These are phyloP conservation scores for Tylopilus intermedius DNA, from an alignment of 768 basidiomycete genomes.

Conservation along the genomic window DNA sequence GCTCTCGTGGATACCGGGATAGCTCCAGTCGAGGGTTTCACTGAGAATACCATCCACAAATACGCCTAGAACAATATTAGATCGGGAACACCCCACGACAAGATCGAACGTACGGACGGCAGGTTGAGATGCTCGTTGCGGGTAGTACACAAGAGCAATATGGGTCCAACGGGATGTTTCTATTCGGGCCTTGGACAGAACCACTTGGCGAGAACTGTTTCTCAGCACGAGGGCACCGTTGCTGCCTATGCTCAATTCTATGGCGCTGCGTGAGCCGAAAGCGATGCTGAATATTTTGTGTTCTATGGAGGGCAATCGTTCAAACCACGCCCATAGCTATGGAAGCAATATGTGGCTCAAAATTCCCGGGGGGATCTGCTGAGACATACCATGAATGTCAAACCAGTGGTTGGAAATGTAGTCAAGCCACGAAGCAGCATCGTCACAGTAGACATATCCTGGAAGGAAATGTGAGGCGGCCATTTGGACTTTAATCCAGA, in stretches of 20 bases:
- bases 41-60: slow-evolving; percentile 69
- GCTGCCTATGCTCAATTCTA: slow-evolving; percentile 46
- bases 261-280: slow-evolving; percentile 26
- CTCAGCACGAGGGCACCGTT: slow-evolving; percentile 55
- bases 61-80: slow-evolving; percentile 42
- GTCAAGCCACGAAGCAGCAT: slow-evolving; percentile 45
- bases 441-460: slow-evolving; percentile 48
- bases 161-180: slow-evolving; percentile 68
- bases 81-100: neutral
- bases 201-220: slow-evolving; percentile 34
- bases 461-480: slow-evolving; percentile 74
- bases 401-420: slow-evolving; percentile 55
- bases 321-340: slow-evolving; percentile 49
- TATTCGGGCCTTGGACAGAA: slow-evolving; percentile 45
- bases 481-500: slow-evolving; percentile 69
- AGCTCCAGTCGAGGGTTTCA: slow-evolving; percentile 59
- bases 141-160: slow-evolving; percentile 60
- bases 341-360: neutral
- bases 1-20: slow-evolving; percentile 49
- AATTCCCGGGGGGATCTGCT: neutral
- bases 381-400: slow-evolving; percentile 63
- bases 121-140: slow-evolving; percentile 49
- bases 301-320: slow-evolving; percentile 34
- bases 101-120: slow-evolving; percentile 50
- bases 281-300: slow-evolving; percentile 36